Conservation (phyloP, 2,329 filamentous ascomycete species). For the Talaromyces sp. region DNA sequence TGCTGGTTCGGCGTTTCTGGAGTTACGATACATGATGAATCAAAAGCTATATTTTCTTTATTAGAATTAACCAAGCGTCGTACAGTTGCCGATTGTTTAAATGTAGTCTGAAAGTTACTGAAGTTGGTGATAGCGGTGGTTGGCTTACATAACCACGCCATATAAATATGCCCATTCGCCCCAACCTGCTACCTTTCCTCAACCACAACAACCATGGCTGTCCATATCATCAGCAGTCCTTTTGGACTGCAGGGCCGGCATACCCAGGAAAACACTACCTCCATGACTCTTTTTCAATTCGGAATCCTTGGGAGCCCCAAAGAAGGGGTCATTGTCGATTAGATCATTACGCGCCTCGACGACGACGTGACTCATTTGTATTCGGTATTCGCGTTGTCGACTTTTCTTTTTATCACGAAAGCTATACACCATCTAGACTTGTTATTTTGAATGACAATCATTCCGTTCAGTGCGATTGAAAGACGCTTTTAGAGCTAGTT, state of each 20-base stretch:
- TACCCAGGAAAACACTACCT: neutral
- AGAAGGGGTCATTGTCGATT: conserved; percentile 26
- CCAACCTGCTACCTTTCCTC: neutral
- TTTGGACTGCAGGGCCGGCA: conserved; percentile 13
- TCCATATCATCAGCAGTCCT: conserved; percentile 13
- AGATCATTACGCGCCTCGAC: conserved; percentile 15
- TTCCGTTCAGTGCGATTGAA: neutral
- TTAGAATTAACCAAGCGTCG: neutral
- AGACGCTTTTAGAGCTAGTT: neutral
- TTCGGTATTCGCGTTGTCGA: neutral
- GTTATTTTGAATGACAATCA: neutral
- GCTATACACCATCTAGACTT: neutral
- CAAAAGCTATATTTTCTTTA: neutral
- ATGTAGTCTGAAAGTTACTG: neutral
- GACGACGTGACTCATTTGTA: conserved; percentile 12
- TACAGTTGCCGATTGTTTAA: neutral
- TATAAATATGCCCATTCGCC: neutral
- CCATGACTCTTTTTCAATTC: conserved; percentile 2
- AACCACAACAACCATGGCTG: conserved; percentile 8
- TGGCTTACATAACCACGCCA: conserved; percentile 8
- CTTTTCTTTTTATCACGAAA: neutral
- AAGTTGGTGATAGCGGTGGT: neutral
- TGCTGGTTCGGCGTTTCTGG: neutral
- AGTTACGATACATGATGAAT: neutral
- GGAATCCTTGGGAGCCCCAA: conserved; percentile 23